These are phyloP conservation scores for Camelina sativa DNA, from an alignment of 345 rosid species.

Conservation along the genomic window DNA sequence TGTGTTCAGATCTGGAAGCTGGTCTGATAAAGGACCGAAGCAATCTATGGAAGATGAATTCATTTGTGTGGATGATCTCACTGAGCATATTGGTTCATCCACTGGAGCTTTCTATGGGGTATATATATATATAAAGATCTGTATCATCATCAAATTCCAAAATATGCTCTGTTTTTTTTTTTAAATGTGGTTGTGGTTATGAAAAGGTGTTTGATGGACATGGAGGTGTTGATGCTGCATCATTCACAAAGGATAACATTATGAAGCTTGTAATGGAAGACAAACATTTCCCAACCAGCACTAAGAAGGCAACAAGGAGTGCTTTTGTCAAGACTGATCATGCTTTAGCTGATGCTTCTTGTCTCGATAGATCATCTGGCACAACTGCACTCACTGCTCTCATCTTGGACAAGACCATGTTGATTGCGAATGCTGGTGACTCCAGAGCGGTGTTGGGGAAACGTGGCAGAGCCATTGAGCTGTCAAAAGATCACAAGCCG, in stretches of 20 bases:
- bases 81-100: conserved; percentile 54
- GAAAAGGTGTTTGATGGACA: conserved; percentile 94
- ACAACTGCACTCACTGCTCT: conserved; percentile 88
- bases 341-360: conserved; percentile 74
- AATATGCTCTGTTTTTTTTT: not conserved
- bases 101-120: conserved; percentile 94
- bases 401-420: conserved; percentile 85
- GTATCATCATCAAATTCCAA: not conserved
- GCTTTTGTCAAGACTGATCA: conserved; percentile 80
- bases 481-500: conserved; percentile 93
- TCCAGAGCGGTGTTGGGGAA: conserved; percentile 91
- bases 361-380: conserved; percentile 81
- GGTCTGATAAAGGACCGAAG: conserved; percentile 89
- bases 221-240: conserved; percentile 87
- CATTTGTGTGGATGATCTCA: conserved; percentile 73
- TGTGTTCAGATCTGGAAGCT: conserved; percentile 82
- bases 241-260: conserved; percentile 68
- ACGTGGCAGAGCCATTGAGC: conserved; percentile 88
- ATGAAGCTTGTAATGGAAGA: conserved; percentile 78
- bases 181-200: conserved; percentile 18
- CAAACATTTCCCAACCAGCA: conserved; percentile 61
- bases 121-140: conserved; percentile 11
- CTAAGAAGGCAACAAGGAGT: conserved; percentile 69
- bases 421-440: conserved; percentile 93
- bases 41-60: conserved; percentile 92